Evolutionary conservation across 306 rosid genomes (phyloP).

Genomic region (Vicia sativa): DNA sequence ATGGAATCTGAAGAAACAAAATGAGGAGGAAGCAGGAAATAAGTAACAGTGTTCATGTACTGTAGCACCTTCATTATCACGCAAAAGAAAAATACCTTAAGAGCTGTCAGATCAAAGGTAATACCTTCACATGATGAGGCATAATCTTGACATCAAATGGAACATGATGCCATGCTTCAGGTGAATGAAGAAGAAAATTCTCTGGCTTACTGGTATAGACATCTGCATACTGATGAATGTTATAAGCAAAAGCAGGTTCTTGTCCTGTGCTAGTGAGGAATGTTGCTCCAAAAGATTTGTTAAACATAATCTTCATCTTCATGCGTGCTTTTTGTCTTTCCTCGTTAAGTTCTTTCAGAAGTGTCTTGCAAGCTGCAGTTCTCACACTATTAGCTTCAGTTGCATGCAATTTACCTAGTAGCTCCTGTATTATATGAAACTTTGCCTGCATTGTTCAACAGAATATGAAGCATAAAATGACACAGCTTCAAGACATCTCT

Average conservation of each 20-base stretch:
- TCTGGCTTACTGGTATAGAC: conserved; percentile 98
- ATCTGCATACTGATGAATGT: conserved; percentile 96
- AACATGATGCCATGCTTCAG: conserved; percentile 93
- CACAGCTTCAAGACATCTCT: conserved; percentile 24
- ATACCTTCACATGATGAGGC: conserved; percentile 95
- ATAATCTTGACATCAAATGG: conserved; percentile 93
- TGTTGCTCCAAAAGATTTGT: conserved; percentile 84
- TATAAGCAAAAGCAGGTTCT: conserved; percentile 94
- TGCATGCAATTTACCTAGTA: conserved; percentile 85
- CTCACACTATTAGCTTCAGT: conserved; percentile 54
- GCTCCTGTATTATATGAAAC: conserved; percentile 83
- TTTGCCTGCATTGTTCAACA: conserved; percentile 68
- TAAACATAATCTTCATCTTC: conserved; percentile 80
- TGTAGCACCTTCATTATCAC: too few species aligned
- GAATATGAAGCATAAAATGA: conserved; percentile 30
- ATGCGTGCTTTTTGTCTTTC: conserved; percentile 71
- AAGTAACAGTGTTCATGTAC: conserved; percentile 1
- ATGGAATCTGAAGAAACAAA: conserved; percentile 58
- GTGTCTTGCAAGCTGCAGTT: conserved; percentile 54
- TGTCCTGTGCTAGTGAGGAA: conserved; percentile 90
- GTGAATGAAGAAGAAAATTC: conserved; percentile 78
- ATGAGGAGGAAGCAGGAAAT: conserved; percentile 19
- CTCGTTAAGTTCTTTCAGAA: conserved; percentile 69
- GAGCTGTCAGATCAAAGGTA: too few species aligned
- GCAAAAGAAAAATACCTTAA: too few species aligned